Conservation (phyloP, 164 flowering plant species). For the Vitis labrusca region DNA sequence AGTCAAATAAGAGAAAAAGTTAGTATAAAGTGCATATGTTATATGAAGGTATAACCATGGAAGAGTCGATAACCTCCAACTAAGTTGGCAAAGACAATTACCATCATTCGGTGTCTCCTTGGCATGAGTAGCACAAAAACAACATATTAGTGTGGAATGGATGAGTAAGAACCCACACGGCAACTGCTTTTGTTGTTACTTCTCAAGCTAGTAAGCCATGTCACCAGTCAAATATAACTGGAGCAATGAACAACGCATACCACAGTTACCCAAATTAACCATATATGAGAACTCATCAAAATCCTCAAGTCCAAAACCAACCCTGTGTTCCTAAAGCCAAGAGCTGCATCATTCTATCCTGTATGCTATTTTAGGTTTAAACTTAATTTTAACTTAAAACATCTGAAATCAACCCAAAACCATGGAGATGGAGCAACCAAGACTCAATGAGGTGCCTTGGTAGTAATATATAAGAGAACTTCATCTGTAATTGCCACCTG, state of each 20-base stretch:
- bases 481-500: constrained; percentile 1
- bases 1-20: not conserved
- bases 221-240: constrained; percentile 1
- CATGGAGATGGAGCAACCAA: constrained; percentile 18
- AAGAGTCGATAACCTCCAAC: constrained; percentile 13
- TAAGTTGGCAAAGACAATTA: constrained; percentile 22
- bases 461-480: not conserved
- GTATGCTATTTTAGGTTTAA: not conserved
- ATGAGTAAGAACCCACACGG: constrained; percentile 17
- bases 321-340: constrained; percentile 4
- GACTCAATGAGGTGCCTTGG: not conserved
- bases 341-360: constrained; percentile 12
- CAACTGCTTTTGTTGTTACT: constrained; percentile 20
- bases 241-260: constrained; percentile 8
- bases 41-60: constrained; percentile 15
- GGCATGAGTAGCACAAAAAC: constrained; percentile 20
- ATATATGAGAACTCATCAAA: not conserved
- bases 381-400: constrained; percentile 1
- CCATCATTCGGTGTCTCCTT: constrained; percentile 29
- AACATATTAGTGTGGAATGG: constrained; percentile 15
- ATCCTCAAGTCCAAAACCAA: constrained; percentile 9
- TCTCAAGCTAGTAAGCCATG: constrained; percentile 15
- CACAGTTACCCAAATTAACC: constrained; percentile 12
- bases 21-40: constrained; percentile 7
- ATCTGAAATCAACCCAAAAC: constrained; percentile 15